Conservation (phyloP, 768 basidiomycete genomes). For the Suillus lakei region DNA sequence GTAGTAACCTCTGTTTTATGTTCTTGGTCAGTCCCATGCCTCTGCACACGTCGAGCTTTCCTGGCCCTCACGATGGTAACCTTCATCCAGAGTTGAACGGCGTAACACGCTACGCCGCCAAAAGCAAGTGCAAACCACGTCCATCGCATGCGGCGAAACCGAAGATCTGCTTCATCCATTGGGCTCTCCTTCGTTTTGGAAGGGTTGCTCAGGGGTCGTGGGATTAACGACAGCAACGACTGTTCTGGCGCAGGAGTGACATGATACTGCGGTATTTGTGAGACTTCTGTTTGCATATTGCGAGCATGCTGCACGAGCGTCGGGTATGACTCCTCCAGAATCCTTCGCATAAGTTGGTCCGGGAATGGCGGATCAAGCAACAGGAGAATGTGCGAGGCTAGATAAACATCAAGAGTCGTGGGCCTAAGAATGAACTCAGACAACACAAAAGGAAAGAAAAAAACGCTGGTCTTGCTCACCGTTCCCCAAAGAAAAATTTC, state of each 20-base stretch:
- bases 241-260: slow-evolving; percentile 24
- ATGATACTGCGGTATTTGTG: slow-evolving; percentile 31
- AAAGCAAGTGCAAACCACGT: slow-evolving; percentile 54
- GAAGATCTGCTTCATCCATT: slow-evolving; percentile 45
- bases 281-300: slow-evolving; percentile 44
- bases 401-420: slow-evolving; percentile 63
- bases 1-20: slow-evolving; percentile 1
- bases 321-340: slow-evolving; percentile 61
- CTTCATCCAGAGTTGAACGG: slow-evolving; percentile 22
- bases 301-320: slow-evolving; percentile 61
- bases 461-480: slow-evolving; percentile 37
- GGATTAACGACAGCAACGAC: slow-evolving; percentile 46
- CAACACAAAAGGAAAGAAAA: background rate
- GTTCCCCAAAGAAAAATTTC: slow-evolving; percentile 54
- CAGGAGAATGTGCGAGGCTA: slow-evolving; percentile 73
- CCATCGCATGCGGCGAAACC: slow-evolving; percentile 55
- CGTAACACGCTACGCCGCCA: slow-evolving; percentile 46
- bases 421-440: slow-evolving; percentile 43
- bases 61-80: slow-evolving; percentile 2
- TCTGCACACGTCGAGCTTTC: slow-evolving; percentile 7
- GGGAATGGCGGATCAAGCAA: slow-evolving; percentile 63
- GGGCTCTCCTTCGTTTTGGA: slow-evolving; percentile 17
- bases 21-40: background rate
- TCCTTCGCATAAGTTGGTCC: slow-evolving; percentile 58
- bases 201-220: slow-evolving; percentile 29